These are phyloP conservation scores for Aspergillus calidoustus DNA, from an alignment of 2,329 filamentous ascomycete genomes.

Conservation along the genomic window DNA sequence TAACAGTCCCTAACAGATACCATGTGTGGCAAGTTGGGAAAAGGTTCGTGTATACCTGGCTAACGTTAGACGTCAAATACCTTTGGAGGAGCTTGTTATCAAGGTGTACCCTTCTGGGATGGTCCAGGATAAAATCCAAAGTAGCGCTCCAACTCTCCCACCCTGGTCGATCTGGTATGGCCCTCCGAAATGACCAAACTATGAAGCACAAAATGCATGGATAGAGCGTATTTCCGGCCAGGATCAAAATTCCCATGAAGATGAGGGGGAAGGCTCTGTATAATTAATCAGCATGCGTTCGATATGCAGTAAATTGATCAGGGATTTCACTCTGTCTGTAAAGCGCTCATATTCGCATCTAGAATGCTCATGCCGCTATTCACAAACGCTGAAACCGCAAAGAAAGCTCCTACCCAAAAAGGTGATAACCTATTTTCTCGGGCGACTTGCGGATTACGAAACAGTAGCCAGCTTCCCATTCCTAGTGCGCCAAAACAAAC, in stretches of 20 bases:
- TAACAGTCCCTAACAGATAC: slow-evolving; percentile 67
- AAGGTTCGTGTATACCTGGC: slow-evolving; percentile 48
- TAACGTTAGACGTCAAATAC: slow-evolving; percentile 15
- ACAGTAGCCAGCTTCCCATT: slow-evolving; percentile 52
- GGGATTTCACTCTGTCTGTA: slow-evolving; percentile 40
- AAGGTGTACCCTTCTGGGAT: slow-evolving; percentile 35
- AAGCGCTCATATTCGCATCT: slow-evolving; percentile 58
- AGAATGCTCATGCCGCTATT: slow-evolving; percentile 60
- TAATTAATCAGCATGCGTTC: not conserved
- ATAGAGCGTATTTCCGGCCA: slow-evolving; percentile 70
- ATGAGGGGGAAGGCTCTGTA: slow-evolving; percentile 46
- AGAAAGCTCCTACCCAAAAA: slow-evolving; percentile 55
- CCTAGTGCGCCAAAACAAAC: slow-evolving; percentile 52
- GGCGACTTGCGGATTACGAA: slow-evolving; percentile 46
- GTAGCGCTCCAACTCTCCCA: slow-evolving; percentile 38
- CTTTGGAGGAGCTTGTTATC: not conserved
- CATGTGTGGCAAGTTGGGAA: slow-evolving; percentile 68
- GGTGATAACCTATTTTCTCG: slow-evolving; percentile 54
- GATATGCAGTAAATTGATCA: not conserved
- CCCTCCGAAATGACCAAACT: slow-evolving; percentile 55
- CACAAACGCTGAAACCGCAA: slow-evolving; percentile 59
- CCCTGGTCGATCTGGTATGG: slow-evolving; percentile 34
- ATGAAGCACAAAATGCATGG: slow-evolving; percentile 66
- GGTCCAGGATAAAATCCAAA: slow-evolving; percentile 41
- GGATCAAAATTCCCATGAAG: slow-evolving; percentile 60